A percentile compares a stretch with the other conserved stretches of the same genome.
These are phyloP conservation scores for Tilletia indica DNA, from an alignment of 1,284 basidiomycete genomes.

Conservation along the genomic window DNA sequence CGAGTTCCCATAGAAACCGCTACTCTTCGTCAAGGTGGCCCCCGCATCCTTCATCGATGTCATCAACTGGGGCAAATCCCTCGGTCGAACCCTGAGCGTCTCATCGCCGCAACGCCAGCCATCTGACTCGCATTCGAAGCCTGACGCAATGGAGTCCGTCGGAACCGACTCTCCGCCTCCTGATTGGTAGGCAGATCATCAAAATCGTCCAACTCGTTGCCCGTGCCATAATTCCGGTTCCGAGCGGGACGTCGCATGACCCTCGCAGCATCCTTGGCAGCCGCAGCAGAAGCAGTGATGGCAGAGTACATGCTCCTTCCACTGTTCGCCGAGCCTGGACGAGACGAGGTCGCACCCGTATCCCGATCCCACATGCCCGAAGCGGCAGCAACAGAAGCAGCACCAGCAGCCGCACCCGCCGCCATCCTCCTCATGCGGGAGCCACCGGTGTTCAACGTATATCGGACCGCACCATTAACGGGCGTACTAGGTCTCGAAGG, in stretches of 20 bases:
- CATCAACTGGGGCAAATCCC: background rate
- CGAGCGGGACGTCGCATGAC: constrained; percentile 73
- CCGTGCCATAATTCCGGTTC: constrained; percentile 76
- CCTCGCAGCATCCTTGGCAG: constrained; percentile 58
- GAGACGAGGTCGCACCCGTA: background rate
- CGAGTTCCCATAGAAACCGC: background rate
- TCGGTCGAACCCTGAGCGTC: constrained; percentile 12
- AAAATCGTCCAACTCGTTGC: constrained; percentile 84
- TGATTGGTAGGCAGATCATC: constrained; percentile 80
- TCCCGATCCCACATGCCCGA: background rate
- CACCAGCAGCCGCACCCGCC: background rate
- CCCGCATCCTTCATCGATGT: background rate
- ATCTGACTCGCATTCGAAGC: constrained; percentile 12
- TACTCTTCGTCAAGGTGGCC: background rate
- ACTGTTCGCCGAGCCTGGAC: background rate
- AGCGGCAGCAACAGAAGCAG: background rate
- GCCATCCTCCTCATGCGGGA: background rate
- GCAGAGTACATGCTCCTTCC: background rate
- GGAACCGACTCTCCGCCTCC: constrained; percentile 14
- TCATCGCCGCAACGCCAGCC: background rate
- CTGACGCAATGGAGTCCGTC: background rate
- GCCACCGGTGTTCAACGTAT: background rate
- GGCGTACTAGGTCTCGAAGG: constrained; percentile 35
- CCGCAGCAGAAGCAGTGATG: constrained; percentile 12
- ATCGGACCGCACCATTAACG: constrained; percentile 19